Evolutionary conservation across 2,329 filamentous ascomycete genomes (phyloP).

Genomic region (Botrytis fragariae): DNA sequence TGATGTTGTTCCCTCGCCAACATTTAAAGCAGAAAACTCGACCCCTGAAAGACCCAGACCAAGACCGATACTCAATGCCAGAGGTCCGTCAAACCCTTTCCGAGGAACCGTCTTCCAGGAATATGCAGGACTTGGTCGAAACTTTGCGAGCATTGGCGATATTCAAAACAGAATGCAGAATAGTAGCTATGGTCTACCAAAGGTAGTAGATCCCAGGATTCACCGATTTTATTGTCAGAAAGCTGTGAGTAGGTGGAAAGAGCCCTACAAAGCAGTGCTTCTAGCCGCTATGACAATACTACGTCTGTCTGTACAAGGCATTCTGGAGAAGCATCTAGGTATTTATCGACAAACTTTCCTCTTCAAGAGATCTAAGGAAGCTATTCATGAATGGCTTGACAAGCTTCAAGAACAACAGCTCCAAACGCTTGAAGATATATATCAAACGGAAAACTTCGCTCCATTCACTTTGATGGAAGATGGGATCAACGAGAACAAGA

Average conservation of each 20-base stretch:
- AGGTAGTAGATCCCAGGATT: constrained; percentile 57
- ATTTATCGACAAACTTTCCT: constrained; percentile 24
- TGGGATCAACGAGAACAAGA: constrained; percentile 47
- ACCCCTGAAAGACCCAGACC: too few species aligned
- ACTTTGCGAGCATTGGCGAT: constrained; percentile 32
- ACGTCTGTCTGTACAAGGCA: too few species aligned
- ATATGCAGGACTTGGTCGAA: not conserved
- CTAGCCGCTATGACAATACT: too few species aligned
- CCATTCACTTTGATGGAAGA: constrained; percentile 30
- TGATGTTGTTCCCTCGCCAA: too few species aligned
- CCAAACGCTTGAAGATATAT: too few species aligned
- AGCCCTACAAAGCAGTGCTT: too few species aligned
- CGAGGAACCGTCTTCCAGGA: constrained; percentile 11
- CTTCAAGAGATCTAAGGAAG: constrained; percentile 14
- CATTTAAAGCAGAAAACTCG: too few species aligned
- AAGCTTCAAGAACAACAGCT: too few species aligned
- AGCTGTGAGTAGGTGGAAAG: constrained; percentile 58
- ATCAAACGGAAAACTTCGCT: constrained; percentile 21
- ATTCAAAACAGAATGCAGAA: constrained; percentile 58
- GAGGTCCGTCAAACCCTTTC: not conserved
- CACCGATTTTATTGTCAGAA: constrained; percentile 56
- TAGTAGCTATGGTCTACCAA: constrained; percentile 58
- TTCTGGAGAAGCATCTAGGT: constrained; percentile 14
- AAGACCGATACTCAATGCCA: too few species aligned
- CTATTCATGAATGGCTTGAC: constrained; percentile 26